A percentile compares a stretch with the other conserved stretches of the same genome.
Evolutionary conservation across 2,329 filamentous ascomycete genomes (phyloP).

Genomic region (Talaromyces amestolkiae): DNA sequence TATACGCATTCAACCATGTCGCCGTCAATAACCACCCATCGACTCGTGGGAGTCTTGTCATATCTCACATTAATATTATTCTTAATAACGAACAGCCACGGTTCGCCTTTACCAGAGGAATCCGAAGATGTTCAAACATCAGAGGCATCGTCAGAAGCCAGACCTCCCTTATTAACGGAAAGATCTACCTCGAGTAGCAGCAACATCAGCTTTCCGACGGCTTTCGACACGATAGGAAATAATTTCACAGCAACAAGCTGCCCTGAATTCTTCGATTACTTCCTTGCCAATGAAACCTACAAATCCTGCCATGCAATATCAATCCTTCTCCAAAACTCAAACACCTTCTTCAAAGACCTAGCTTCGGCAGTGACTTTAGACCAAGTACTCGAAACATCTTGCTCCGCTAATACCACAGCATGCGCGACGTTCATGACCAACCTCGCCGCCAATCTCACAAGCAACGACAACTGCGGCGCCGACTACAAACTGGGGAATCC

Average conservation of each 20-base stretch:
- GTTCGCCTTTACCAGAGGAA: conserved; percentile 7
- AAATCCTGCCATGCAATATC: conserved; percentile 78
- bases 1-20: conserved; percentile 3
- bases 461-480: conserved; percentile 62
- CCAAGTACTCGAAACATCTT: conserved; percentile 74
- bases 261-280: conserved; percentile 59
- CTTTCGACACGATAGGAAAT: conserved; percentile 65
- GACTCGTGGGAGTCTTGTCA: conserved; percentile 3
- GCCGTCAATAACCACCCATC: conserved; percentile 5
- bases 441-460: conserved; percentile 65
- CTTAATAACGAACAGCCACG: conserved; percentile 12
- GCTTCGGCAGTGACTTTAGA: conserved; percentile 71
- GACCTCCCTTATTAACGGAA: neutral
- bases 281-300: conserved; percentile 67
- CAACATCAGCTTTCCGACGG: conserved; percentile 50
- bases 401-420: conserved; percentile 61
- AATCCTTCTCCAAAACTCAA: conserved; percentile 78
- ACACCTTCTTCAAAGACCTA: conserved; percentile 76
- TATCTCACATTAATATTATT: conserved; percentile 18
- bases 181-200: conserved; percentile 14
- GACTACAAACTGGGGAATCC: conserved; percentile 69
- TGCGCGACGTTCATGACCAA: conserved; percentile 66
- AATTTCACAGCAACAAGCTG: conserved; percentile 59
- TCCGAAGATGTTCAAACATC: neutral
- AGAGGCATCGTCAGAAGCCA: neutral